phyloP scores from a whole-genome alignment of 2,329 filamentous ascomycete genomes.

The Rutstroemia sp. region DNA sequence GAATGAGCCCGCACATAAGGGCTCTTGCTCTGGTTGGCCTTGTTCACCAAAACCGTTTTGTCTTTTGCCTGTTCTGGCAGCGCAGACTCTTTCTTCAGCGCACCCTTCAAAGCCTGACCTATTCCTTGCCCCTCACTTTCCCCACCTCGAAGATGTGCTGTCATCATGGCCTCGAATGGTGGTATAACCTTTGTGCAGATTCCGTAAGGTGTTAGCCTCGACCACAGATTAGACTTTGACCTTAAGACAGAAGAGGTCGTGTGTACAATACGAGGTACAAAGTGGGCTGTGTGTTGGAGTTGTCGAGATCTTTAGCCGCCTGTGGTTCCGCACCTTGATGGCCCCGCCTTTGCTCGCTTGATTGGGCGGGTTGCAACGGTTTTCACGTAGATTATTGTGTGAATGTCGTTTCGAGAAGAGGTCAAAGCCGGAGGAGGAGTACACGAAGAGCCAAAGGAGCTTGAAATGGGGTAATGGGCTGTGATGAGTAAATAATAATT shows the following conservation, averaged over 20 bases:
- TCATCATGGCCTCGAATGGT: constrained; percentile 19
- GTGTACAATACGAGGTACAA: too few relatives aligned
- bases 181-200: neutral
- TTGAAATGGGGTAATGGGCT: too few relatives aligned
- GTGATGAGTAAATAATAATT: too few relatives aligned
- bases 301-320: too few relatives aligned
- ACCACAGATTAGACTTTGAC: neutral
- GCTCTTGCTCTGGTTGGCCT: constrained; percentile 52
- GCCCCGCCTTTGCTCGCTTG: too few relatives aligned
- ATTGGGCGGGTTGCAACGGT: too few relatives aligned
- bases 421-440: too few relatives aligned
- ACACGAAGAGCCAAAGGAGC: too few relatives aligned
- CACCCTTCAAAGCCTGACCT: constrained; percentile 20
- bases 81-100: neutral
- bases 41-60: constrained; percentile 39
- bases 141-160: constrained; percentile 20
- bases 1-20: constrained; percentile 68
- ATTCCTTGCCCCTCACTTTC: constrained; percentile 21
- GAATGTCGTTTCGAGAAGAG: too few relatives aligned
- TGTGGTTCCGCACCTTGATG: too few relatives aligned
- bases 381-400: too few relatives aligned
- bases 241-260: neutral
- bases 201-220: neutral
- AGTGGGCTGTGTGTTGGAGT: too few relatives aligned
- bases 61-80: constrained; percentile 15